These are phyloP conservation scores for Talaromyces sp. DNA, from an alignment of 2,329 filamentous ascomycete genomes.

Conservation along the genomic window DNA sequence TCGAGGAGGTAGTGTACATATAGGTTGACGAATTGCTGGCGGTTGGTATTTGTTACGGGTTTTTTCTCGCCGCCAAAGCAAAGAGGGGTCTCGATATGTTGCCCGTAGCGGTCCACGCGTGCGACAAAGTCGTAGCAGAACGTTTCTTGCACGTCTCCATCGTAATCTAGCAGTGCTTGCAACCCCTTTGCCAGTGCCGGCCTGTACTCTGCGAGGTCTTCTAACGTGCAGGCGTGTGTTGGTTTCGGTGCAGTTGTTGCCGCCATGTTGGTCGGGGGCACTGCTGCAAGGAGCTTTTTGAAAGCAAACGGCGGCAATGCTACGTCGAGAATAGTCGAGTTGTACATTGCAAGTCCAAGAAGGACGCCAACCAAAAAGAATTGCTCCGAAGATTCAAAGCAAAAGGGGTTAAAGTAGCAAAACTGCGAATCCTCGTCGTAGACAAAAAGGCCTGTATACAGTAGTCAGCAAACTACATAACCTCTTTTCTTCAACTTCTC, in stretches of 20 bases:
- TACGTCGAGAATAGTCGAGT: constrained; percentile 86
- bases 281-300: constrained; percentile 74
- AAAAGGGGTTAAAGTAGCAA: constrained; percentile 89
- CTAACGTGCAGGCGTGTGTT: constrained; percentile 66
- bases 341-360: constrained; percentile 86
- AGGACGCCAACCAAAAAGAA: constrained; percentile 87
- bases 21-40: constrained; percentile 78
- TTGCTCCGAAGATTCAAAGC: constrained; percentile 85
- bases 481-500: not conserved
- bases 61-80: constrained; percentile 67
- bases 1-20: constrained; percentile 80
- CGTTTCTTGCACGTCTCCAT: constrained; percentile 73
- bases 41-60: constrained; percentile 77
- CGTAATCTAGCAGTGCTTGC: constrained; percentile 70
- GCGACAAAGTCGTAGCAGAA: constrained; percentile 80
- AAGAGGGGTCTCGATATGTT: constrained; percentile 61
- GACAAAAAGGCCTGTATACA: constrained; percentile 68
- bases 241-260: constrained; percentile 53
- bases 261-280: constrained; percentile 56
- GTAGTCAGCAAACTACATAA: not conserved
- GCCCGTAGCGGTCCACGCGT: constrained; percentile 72
- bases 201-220: constrained; percentile 77
- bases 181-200: constrained; percentile 72
- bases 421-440: constrained; percentile 88
- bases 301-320: constrained; percentile 86